Percentiles rank a stretch among this genome's conserved stretches.
phyloP scores from a whole-genome alignment of 2,329 filamentous ascomycete genomes.

The Phialocephala subalpina region DNA sequence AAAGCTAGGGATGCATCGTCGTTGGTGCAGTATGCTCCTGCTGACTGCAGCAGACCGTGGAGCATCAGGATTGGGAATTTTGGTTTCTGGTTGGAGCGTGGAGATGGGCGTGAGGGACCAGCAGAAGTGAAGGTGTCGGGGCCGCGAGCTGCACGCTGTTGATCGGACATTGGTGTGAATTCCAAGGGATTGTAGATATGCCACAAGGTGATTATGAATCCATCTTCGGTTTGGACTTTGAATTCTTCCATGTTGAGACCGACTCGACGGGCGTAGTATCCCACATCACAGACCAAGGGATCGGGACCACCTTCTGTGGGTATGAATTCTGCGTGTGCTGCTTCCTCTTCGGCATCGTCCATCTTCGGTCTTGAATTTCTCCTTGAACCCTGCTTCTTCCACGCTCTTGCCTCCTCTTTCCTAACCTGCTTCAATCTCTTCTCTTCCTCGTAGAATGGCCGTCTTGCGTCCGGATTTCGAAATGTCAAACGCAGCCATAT shows the following conservation, averaged over 20 bases:
- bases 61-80: slow-evolving; percentile 88
- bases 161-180: slow-evolving; percentile 60
- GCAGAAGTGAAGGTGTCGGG: slow-evolving; percentile 67
- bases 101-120: slow-evolving; percentile 47
- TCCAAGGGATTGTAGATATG: slow-evolving; percentile 88
- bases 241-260: slow-evolving; percentile 86
- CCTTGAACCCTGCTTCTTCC: slow-evolving; percentile 58
- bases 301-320: slow-evolving; percentile 85
- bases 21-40: slow-evolving; percentile 88
- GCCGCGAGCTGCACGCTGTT: slow-evolving; percentile 61
- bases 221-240: slow-evolving; percentile 90
- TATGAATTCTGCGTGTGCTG: slow-evolving; percentile 58
- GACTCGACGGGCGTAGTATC: slow-evolving; percentile 87
- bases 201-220: slow-evolving; percentile 89
- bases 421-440: slow-evolving; percentile 63
- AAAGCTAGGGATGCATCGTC: slow-evolving; percentile 92
- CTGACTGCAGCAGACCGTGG: slow-evolving; percentile 86
- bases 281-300: slow-evolving; percentile 78
- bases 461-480: slow-evolving; percentile 63
- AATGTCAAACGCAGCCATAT: slow-evolving; percentile 63
- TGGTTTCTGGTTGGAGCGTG: slow-evolving; percentile 40
- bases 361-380: slow-evolving; percentile 44
- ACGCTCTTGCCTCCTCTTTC: slow-evolving; percentile 65
- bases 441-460: slow-evolving; percentile 81
- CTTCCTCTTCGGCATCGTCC: slow-evolving; percentile 50